These are phyloP conservation scores for Pichia sp. DNA, from an alignment of 1,139 yeast genomes.

Conservation along the genomic window DNA sequence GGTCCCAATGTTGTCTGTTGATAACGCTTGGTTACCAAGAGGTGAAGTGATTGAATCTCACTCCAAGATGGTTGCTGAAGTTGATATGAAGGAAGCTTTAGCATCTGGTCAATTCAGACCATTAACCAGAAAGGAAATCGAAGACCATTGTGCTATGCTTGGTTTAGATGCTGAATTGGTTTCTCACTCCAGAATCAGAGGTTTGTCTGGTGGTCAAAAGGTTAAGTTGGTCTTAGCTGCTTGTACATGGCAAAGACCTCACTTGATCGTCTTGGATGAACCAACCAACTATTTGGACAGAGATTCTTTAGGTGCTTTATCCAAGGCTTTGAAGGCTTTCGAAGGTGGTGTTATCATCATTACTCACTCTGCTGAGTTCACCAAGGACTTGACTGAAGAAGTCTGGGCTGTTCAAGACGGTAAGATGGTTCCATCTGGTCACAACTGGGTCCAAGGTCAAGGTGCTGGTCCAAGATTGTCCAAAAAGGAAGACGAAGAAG, in stretches of 20 bases:
- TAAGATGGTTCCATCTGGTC: conserved; percentile 98
- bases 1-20: conserved; percentile 99
- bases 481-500: conserved; percentile 94
- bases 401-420: conserved; percentile 99
- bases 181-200: conserved; percentile 99
- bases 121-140: conserved; percentile 98
- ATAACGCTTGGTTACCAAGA: conserved; percentile 99
- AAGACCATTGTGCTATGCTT: conserved; percentile 96
- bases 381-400: conserved; percentile 98
- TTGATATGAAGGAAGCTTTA: conserved; percentile 99
- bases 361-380: conserved; percentile 99
- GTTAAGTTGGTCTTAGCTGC: conserved; percentile 99
- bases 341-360: conserved; percentile 99
- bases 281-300: conserved; percentile 99
- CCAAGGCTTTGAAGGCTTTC: conserved; percentile 97
- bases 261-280: conserved; percentile 97
- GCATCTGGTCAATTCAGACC: conserved; percentile 99
- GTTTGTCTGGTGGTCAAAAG: conserved; percentile 99
- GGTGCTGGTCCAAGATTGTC: conserved; percentile 99
- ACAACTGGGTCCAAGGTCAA: conserved; percentile 99
- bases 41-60: conserved; percentile 98
- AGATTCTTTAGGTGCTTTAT: conserved; percentile 98
- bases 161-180: conserved; percentile 99
- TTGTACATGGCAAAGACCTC: conserved; percentile 99
- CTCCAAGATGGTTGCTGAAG: conserved; percentile 99